Evolutionary conservation across 208 protist species (phyloP).

Genomic region (Leptomonas seymouri): DNA sequence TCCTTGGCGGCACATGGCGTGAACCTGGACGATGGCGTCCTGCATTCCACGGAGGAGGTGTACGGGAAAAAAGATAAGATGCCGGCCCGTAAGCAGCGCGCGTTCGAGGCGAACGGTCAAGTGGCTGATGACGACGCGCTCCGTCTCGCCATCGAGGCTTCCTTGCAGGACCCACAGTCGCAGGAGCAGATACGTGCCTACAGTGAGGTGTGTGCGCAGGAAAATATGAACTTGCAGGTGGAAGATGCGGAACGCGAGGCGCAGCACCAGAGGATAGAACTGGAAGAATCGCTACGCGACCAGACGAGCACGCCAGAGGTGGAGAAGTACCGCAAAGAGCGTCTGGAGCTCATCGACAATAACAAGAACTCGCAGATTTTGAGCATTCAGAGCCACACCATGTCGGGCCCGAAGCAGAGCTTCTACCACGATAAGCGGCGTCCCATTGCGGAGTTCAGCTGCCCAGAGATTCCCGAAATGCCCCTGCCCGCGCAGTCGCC

Average conservation of each 20-base stretch:
- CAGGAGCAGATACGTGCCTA: conserved; percentile 48
- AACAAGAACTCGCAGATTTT: conserved; percentile 60
- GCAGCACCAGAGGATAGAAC: conserved; percentile 68
- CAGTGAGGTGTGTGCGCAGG: conserved; percentile 75
- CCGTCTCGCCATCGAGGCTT: conserved; percentile 70
- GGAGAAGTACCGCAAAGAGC: conserved; percentile 35
- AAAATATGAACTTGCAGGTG: conserved; percentile 67
- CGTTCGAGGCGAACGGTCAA: conserved; percentile 49
- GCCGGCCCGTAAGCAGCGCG: conserved; percentile 19
- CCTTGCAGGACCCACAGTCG: conserved; percentile 52
- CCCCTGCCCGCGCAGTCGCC: conserved; percentile 1
- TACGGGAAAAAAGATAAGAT: not conserved
- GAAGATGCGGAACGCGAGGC: conserved; percentile 34
- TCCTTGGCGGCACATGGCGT: conserved; percentile 39
- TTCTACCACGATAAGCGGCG: conserved; percentile 30
- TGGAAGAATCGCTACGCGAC: conserved; percentile 68
- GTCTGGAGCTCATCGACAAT: conserved; percentile 44
- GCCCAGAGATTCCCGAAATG: conserved; percentile 8
- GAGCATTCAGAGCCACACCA: conserved; percentile 47
- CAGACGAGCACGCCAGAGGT: conserved; percentile 32
- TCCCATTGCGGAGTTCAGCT: conserved; percentile 14
- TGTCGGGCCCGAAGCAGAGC: conserved; percentile 48
- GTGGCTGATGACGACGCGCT: conserved; percentile 80
- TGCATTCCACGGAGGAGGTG: conserved; percentile 9
- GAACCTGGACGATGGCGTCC: not conserved